phyloP scores from a whole-genome alignment of 768 basidiomycete species.

The Tricholoma bakamatsutake region DNA sequence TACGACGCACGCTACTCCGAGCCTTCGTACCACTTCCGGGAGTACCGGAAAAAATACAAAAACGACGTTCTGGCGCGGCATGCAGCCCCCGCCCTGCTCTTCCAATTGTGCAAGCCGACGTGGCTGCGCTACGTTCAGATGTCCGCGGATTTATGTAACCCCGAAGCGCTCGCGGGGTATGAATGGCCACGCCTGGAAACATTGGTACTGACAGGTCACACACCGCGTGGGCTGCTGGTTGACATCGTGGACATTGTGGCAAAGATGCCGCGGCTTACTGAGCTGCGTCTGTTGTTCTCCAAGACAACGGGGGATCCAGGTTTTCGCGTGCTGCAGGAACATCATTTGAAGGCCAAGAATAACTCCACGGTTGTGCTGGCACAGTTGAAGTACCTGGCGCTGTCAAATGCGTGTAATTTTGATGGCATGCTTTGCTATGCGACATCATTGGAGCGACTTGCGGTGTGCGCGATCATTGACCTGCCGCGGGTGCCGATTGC shows the following conservation, averaged over 20 bases:
- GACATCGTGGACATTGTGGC: constrained; percentile 27
- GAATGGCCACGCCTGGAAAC: constrained; percentile 33
- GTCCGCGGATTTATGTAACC: constrained; percentile 29
- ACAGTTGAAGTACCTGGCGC: constrained; percentile 28
- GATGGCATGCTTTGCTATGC: constrained; percentile 25
- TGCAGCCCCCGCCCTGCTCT: constrained; percentile 24
- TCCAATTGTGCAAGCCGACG: constrained; percentile 25
- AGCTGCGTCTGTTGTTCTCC: constrained; percentile 29
- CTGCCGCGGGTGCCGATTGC: constrained; percentile 33
- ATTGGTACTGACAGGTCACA: constrained; percentile 34
- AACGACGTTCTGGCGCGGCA: constrained; percentile 27
- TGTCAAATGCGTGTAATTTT: constrained; percentile 33
- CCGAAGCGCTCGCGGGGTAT: constrained; percentile 24
- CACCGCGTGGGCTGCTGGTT: constrained; percentile 21
- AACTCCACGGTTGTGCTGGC: constrained; percentile 19
- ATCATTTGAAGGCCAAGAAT: constrained; percentile 13
- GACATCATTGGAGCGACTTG: constrained; percentile 26
- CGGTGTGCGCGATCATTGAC: constrained; percentile 31
- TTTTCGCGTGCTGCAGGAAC: constrained; percentile 21
- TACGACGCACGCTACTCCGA: constrained; percentile 31
- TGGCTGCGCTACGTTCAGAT: constrained; percentile 31
- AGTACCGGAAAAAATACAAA: constrained; percentile 33
- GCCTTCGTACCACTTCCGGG: constrained; percentile 29
- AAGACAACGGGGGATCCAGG: constrained; percentile 21
- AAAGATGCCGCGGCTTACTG: constrained; percentile 29